phyloP scores from a whole-genome alignment of 139 green algal species.

The Tetradesmus obliquus region DNA sequence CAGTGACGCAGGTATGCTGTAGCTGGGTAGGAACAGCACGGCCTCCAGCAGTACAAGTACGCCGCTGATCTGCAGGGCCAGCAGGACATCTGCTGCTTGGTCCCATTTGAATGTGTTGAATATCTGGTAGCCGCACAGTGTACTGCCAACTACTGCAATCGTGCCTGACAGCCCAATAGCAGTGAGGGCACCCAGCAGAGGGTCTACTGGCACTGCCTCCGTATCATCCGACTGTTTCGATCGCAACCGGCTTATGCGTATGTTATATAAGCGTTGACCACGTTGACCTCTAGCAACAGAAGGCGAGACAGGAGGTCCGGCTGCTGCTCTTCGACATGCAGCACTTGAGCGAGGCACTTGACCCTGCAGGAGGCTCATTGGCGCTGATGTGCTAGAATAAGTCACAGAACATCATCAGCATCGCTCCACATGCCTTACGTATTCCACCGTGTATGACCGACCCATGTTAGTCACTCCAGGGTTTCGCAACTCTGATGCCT shows the following conservation, averaged over 20 bases:
- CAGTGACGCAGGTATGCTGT: slow-evolving; percentile 15
- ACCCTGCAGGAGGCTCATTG: not conserved
- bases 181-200: slow-evolving; percentile 16
- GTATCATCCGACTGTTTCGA: not conserved
- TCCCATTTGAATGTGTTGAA: slow-evolving; percentile 23
- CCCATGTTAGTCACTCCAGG: too few relatives aligned
- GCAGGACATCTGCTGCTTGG: not conserved
- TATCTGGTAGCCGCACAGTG: slow-evolving; percentile 1
- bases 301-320: not conserved
- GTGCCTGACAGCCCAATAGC: slow-evolving; percentile 24
- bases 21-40: slow-evolving; percentile 25
- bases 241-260: not conserved
- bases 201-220: not conserved
- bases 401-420: too few relatives aligned
- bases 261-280: not conserved
- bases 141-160: slow-evolving; percentile 24
- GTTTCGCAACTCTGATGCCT: too few relatives aligned
- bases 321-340: not conserved
- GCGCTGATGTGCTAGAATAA: not conserved
- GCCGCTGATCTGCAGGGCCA: slow-evolving; percentile 4
- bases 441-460: too few relatives aligned
- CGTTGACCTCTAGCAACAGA: not conserved
- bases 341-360: not conserved
- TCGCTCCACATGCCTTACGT: too few relatives aligned
- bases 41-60: not conserved